Evolutionary conservation across 306 rosid genomes (phyloP), one percentile per base, ranked within the genome.

Genomic region (Glycine soja): DNA sequence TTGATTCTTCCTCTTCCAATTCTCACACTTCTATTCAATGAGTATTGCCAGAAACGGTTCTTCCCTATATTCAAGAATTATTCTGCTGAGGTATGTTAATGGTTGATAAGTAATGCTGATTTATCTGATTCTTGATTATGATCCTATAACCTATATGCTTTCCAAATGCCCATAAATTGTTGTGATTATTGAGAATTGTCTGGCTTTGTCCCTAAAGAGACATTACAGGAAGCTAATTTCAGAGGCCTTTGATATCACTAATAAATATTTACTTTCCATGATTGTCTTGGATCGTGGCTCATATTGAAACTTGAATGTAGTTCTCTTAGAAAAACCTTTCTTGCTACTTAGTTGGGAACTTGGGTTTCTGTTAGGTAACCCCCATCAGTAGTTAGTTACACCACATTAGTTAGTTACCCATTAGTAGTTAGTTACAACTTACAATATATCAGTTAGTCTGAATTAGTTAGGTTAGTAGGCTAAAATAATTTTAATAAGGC

Each of bases 1-100:
- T 83, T 92, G 79, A 88, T n/a, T 24, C 15, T 90, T 83, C 95
- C 97, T 84, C 98, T 94, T 79, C 98, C 92, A 30, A 13, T 89
- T 80, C 89, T 94, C 72, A 94, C 98, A 43, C 95, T 94, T 71
- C 87, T 94, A 10, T 92, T 94, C 91, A 80, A 90, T 3, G 97
- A 83, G 81, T 90, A 89, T 76, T 89, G 95, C 86, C 90, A 38
- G 69, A 90, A 90, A 72, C 90, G 94, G 45, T 94, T 94, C 81
- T 76, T 84, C 42, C 89, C 98, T 40, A 80, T 89, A 9, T 94
- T 92, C 87, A 51, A 81, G 80, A 58, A 57, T 14, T 92, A 72
- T 86, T 91, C 97, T 50, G 81, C 69, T 9, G 95, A 94, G 97
- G 98, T 93, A 89, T 38, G 71, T 81, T 57, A 4, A 2, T 36